Base-by-base conservation (phyloP, 2,329 filamentous ascomycete species). In the Colletotrichum phormii region DNA sequence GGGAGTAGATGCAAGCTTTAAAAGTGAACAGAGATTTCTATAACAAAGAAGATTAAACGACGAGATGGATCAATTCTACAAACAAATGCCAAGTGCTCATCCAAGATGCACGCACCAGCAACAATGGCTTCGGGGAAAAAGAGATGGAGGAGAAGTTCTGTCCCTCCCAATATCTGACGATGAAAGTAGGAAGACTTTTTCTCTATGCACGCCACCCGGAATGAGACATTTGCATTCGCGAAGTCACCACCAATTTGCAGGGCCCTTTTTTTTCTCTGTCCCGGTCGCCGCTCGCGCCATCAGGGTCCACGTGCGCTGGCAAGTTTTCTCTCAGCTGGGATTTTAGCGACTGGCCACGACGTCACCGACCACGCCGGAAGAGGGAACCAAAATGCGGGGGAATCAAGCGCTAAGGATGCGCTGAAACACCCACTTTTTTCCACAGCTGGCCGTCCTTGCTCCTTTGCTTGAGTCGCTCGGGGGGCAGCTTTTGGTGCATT, bases 381-480 rank as follows among this genome's bases (percentile, higher is more conserved):
- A 64, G 49, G 71, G 35, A 42, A 42, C 26, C 60, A 72, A 70
- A 72, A 70, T 71, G 66, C 71, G 71, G 71, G 71, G 71, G 71
- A 72, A 37, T 33, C 18, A 29, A 42, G 54, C 66, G 65, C 71
- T 51, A 72, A 72, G 31, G 33, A 26, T 55, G 66, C 24, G 66
- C 66, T 71, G 71, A 65, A 70, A 72, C 71, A 11, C 37, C 55
- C 49, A 61, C 49, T 64, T 65, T 64, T 72, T 26, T 46, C 7
- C 42, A 22, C 60, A 70, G 54, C 42, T 51, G 60, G 53, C 37
- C n/a, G 29, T 51, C 42, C 42, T n/a, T 46, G 5, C 26, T 26
- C 26, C 4, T 2, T 46, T 46, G 18, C 18, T 46, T 15, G 8
- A 42, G 35, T 13, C 15, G 35, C 6, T 13, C 35, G 35, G 12